These are phyloP conservation scores for Rozella allomycis DNA, from an alignment of 371 early-diverging fungal genomes.

Conservation along the genomic window DNA sequence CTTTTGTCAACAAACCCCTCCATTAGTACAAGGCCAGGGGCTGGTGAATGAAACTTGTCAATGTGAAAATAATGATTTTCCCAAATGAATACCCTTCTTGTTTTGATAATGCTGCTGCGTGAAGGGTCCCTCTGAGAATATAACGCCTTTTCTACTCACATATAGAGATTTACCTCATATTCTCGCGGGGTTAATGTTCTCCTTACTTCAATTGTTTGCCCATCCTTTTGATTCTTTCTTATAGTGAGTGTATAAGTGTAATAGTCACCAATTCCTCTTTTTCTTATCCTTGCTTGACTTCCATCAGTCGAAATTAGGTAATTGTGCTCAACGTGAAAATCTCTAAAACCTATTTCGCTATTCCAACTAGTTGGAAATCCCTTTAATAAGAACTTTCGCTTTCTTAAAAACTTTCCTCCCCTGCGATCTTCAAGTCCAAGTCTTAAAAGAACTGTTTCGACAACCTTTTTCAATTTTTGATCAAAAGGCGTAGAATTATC, in stretches of 20 bases:
- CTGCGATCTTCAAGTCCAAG: constrained; percentile 9
- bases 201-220: constrained; percentile 13
- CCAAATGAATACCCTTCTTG: constrained; percentile 11
- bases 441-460: constrained; percentile 11
- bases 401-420: constrained; percentile 7
- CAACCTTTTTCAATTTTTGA: constrained; percentile 12
- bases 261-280: constrained; percentile 3
- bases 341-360: constrained; percentile 11
- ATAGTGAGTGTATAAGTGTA: constrained; percentile 8
- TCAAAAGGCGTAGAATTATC: constrained; percentile 14
- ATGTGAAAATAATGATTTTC: constrained; percentile 15
- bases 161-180: constrained; percentile 7
- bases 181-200: constrained; percentile 9
- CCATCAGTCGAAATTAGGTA: constrained; percentile 7
- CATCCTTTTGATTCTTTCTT: constrained; percentile 8
- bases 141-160: constrained; percentile 1
- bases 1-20: too few relatives aligned
- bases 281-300: constrained; percentile 11
- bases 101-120: constrained; percentile 7
- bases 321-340: constrained; percentile 12
- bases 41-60: too few relatives aligned
- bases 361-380: constrained; percentile 2
- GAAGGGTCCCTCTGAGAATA: constrained; percentile 10
- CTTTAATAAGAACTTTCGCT: constrained; percentile 13
- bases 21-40: too few relatives aligned